Base-by-base conservation (phyloP, 2,329 filamentous ascomycete genomes). In the Pseudogymnoascus sp. region DNA sequence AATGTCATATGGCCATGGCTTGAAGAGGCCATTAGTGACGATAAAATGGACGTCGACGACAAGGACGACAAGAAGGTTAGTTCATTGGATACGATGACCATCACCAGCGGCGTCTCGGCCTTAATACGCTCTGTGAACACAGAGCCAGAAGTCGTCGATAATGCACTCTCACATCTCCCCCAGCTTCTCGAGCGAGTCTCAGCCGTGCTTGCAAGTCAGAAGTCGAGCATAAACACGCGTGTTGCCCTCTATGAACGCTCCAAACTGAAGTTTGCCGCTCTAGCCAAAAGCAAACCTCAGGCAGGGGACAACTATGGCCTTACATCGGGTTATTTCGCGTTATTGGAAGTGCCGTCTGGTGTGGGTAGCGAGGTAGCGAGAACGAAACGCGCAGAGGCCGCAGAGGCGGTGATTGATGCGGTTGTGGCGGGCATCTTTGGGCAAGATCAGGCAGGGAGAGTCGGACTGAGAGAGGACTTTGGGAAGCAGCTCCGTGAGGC, bases 1-100 rank as follows among this genome's bases (percentile, higher is more conserved):
- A 78, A 78, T 5, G 82, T 96, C 59, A 83, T 89, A 10, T 77
- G 75, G 29, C 81, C 84, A 0, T 76, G 86, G 50, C 73, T 95
- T 35, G 83, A 86, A 44, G 81, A 85, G 29, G 67, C 82, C 4
- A 74, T 72, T 6, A 79, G 81, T 33, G 83, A 83, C 50, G 84
- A 87, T 64, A 79, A 79, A 61, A 91, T 91, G 87, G 88, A 91
- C 57, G 63, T 66, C 8, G 70, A 71, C 44, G 69, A 71, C 33
- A 63, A 39, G 5, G 68, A 70, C 17, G 64, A 59, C 17, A 61
- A 63, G 8, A 64, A 60, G 6, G 66, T 24, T 10, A 33, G 66
- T 47, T 67, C 68, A 2, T 61, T 67, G 3, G 70, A 72, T 24
- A 64, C 66, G n/a, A 60, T 64, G 11, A 69, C 71, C 8, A 66